A percentile compares a stretch with the other conserved stretches of the same genome.
These are phyloP conservation scores for Datura wrightii DNA, from an alignment of 257 asterid genomes.

Conservation along the genomic window DNA sequence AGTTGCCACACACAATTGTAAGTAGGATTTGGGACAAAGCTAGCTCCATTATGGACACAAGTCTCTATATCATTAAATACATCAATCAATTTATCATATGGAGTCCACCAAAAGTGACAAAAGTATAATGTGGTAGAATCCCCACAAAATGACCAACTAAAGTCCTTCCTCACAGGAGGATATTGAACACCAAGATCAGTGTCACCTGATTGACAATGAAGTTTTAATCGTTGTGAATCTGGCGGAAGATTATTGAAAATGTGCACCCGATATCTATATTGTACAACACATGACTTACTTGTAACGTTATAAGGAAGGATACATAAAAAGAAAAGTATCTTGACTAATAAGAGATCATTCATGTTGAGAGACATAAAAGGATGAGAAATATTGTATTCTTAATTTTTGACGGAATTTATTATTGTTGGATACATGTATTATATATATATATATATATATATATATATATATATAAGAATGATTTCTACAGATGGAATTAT, in stretches of 20 bases:
- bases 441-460: too few species aligned
- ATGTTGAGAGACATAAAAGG: too few species aligned
- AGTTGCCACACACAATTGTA: neutral
- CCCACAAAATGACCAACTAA: neutral
- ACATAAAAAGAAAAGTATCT: too few species aligned
- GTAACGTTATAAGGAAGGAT: neutral
- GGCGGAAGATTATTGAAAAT: conserved; percentile 11
- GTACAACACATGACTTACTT: neutral
- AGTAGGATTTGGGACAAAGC: neutral
- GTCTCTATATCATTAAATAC: neutral
- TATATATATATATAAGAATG: too few species aligned
- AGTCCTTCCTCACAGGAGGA: neutral
- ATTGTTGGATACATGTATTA: too few species aligned
- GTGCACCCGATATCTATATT: neutral
- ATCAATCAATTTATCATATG: neutral
- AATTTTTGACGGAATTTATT: too few species aligned
- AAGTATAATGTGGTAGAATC: neutral
- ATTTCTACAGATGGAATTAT: too few species aligned
- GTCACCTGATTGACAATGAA: conserved; percentile 2
- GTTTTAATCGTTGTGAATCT: neutral
- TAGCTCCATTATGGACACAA: neutral
- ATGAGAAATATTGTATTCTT: too few species aligned
- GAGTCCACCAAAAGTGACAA: conserved; percentile 30
- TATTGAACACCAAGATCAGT: neutral
- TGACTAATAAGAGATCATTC: too few species aligned